These are phyloP conservation scores for Scheffersomyces ergatensis DNA, from an alignment of 805 yeast genomes.

Conservation along the genomic window DNA sequence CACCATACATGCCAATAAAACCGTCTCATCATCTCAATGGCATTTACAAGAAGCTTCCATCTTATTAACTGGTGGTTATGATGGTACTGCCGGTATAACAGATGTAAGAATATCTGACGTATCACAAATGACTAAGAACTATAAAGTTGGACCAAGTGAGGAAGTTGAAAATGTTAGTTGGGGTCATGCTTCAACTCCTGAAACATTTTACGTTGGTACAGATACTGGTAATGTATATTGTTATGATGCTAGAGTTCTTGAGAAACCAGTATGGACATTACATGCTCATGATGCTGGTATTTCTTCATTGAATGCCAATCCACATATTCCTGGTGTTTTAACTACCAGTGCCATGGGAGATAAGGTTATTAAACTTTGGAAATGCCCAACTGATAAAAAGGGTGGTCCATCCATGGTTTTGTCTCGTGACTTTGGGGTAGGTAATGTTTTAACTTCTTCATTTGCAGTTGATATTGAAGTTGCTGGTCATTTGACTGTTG, in stretches of 20 bases:
- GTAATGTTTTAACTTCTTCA: conserved; percentile 78
- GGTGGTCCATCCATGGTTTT: conserved; percentile 80
- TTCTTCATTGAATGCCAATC: conserved; percentile 72
- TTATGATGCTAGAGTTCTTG: conserved; percentile 73
- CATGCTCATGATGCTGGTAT: conserved; percentile 97
- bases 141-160: conserved; percentile 62
- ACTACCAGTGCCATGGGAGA: conserved; percentile 92
- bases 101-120: conserved; percentile 80
- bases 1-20: conserved; percentile 69
- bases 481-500: conserved; percentile 78
- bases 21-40: conserved; percentile 88
- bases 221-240: conserved; percentile 88
- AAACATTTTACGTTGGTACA: conserved; percentile 78
- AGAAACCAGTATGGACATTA: conserved; percentile 84
- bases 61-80: conserved; percentile 90
- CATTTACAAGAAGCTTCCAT: conserved; percentile 63
- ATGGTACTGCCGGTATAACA: conserved; percentile 72
- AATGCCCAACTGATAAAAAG: conserved; percentile 40
- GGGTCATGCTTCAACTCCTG: conserved; percentile 49
- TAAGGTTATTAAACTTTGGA: conserved; percentile 84
- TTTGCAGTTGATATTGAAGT: conserved; percentile 88
- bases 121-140: conserved; percentile 56
- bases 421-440: conserved; percentile 90
- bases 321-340: conserved; percentile 65
- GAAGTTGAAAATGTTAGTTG: conserved; percentile 84